phyloP scores from a whole-genome alignment of 352 stramenopile genomes.

The Globisporangium perplexum region DNA sequence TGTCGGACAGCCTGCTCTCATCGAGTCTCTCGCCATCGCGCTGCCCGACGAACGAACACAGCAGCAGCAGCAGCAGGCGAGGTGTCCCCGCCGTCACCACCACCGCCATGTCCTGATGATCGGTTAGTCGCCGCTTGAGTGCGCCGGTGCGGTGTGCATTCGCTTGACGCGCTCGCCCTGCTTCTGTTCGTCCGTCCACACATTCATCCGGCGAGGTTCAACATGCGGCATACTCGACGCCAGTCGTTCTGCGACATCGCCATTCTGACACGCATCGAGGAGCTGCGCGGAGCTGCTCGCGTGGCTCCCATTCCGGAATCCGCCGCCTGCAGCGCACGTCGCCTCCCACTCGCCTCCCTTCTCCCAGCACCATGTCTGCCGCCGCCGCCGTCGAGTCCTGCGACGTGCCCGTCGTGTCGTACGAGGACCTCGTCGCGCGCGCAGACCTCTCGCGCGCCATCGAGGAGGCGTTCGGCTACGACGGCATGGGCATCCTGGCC shows the following conservation, averaged over 20 bases:
- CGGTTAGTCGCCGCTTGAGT: background rate
- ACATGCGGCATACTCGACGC: background rate
- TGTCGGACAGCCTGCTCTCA: background rate
- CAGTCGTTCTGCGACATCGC: background rate
- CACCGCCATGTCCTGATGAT: background rate
- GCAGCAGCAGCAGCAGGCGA: no score
- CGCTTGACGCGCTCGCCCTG: background rate
- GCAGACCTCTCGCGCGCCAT: slow-evolving; percentile 44
- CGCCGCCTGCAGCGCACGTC: slow-evolving; percentile 1
- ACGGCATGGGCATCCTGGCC: slow-evolving; percentile 89
- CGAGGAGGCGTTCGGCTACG: slow-evolving; percentile 82
- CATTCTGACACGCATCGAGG: background rate
- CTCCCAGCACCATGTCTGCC: background rate
- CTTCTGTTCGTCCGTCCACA: background rate
- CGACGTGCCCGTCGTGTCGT: slow-evolving; percentile 65
- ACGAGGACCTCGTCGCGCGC: slow-evolving; percentile 39
- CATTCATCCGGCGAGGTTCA: background rate
- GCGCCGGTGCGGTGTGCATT: background rate
- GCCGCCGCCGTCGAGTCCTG: slow-evolving; percentile 8
- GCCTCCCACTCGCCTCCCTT: background rate
- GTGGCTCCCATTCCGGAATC: slow-evolving; percentile 6
- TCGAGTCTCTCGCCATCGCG: background rate
- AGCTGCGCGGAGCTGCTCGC: background rate
- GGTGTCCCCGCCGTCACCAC: no score
- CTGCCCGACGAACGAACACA: no score